A percentile compares a stretch with the other conserved stretches of the same genome.
phyloP scores from a whole-genome alignment of 2,329 filamentous ascomycete genomes.

The Claviceps pazoutovae region DNA sequence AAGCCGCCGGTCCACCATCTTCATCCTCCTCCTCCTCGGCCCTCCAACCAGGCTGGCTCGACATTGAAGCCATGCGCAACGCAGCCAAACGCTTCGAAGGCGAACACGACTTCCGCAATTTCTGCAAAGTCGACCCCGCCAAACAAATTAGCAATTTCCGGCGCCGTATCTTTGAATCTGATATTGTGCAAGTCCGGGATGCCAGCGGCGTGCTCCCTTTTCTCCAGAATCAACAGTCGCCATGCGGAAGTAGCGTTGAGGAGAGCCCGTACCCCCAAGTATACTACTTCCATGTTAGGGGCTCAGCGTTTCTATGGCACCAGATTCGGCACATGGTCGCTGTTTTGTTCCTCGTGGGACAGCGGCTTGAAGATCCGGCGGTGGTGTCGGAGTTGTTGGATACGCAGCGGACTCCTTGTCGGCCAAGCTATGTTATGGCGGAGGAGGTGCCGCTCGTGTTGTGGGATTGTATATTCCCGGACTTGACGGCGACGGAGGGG shows the following conservation, averaged over 20 bases:
- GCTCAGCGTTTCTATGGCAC: conserved; percentile 93
- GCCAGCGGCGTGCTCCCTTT: conserved; percentile 41
- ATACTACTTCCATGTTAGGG: conserved; percentile 78
- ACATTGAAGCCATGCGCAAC: conserved; percentile 73
- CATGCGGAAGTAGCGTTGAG: no score
- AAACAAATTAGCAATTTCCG: conserved; percentile 83
- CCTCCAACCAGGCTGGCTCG: conserved; percentile 57
- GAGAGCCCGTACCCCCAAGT: conserved; percentile 41
- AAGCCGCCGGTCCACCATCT: conserved; percentile 7
- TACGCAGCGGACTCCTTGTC: conserved; percentile 52
- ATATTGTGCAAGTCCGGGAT: conserved; percentile 56
- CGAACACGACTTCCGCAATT: conserved; percentile 86
- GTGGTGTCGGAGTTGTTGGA: conserved; percentile 67
- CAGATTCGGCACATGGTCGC: conserved; percentile 93
- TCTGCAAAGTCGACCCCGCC: conserved; percentile 82
- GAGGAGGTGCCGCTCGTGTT: conserved; percentile 80
- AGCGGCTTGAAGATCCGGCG: conserved; percentile 65
- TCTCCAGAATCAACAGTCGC: conserved; percentile 21
- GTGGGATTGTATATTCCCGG: conserved; percentile 88
- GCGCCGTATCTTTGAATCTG: conserved; percentile 64
- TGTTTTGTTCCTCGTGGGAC: conserved; percentile 81
- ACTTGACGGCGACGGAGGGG: conserved; percentile 8
- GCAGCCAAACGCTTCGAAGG: conserved; percentile 73
- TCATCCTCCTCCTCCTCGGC: background rate
- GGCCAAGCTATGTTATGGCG: conserved; percentile 82